Conservation (phyloP, 768 basidiomycete genomes). For the Tricholomella constricta region DNA sequence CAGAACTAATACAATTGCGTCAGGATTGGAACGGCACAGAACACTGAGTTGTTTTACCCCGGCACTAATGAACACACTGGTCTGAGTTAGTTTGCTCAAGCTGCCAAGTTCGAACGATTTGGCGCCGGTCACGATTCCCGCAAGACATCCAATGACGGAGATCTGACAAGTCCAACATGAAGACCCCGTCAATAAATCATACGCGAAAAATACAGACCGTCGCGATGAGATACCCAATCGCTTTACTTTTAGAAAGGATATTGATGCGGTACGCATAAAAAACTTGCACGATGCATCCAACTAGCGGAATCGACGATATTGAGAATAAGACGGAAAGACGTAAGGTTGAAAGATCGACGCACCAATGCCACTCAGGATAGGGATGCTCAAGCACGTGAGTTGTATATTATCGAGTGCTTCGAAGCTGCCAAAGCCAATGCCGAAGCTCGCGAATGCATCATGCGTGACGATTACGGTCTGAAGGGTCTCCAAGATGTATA, state of each 20-base stretch:
- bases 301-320: slow-evolving; percentile 16
- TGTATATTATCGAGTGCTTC: slow-evolving; percentile 25
- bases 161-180: slow-evolving; percentile 9
- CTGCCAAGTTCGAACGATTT: slow-evolving; percentile 21
- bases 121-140: slow-evolving; percentile 22
- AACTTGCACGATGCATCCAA: slow-evolving; percentile 31
- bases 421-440: slow-evolving; percentile 27
- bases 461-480: slow-evolving; percentile 28
- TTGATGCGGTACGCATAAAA: slow-evolving; percentile 36
- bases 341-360: neutral
- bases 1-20: slow-evolving; percentile 15
- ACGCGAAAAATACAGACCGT: slow-evolving; percentile 8
- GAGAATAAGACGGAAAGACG: neutral
- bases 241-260: slow-evolving; percentile 26
- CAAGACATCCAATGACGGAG: slow-evolving; percentile 19
- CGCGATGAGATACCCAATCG: slow-evolving; percentile 17
- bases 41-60: slow-evolving; percentile 9
- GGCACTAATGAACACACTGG: slow-evolving; percentile 19
- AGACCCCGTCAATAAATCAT: neutral
- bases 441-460: slow-evolving; percentile 31
- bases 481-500: slow-evolving; percentile 29
- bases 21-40: neutral
- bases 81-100: slow-evolving; percentile 20
- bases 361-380: slow-evolving; percentile 32
- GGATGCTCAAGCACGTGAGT: slow-evolving; percentile 27